These are phyloP conservation scores for Phlyctochytrium planicorne DNA, from an alignment of 192 early-diverging fungal genomes.

Conservation along the genomic window DNA sequence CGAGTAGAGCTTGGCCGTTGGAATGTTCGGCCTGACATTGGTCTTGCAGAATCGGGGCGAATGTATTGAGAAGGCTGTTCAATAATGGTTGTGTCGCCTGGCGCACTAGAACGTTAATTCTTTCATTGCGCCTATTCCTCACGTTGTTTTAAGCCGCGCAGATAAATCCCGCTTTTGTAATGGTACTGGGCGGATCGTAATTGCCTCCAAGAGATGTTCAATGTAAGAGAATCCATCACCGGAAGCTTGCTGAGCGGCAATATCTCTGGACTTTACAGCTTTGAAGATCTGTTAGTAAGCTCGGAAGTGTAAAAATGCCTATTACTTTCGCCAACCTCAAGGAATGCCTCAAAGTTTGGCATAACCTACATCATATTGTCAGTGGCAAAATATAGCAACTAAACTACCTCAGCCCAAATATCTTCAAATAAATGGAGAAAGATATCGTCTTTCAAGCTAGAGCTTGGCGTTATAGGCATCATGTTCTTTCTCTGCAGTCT, in stretches of 20 bases:
- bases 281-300: too few species aligned
- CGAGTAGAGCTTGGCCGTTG: background rate
- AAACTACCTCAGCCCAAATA: background rate
- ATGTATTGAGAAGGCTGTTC: too few species aligned
- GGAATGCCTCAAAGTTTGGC: background rate
- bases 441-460: background rate
- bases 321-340: too few species aligned
- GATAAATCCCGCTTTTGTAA: background rate
- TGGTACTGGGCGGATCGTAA: background rate
- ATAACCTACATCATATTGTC: background rate
- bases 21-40: too few species aligned
- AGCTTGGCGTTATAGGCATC: background rate
- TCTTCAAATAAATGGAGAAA: background rate
- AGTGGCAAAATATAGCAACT: background rate
- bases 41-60: too few species aligned
- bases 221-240: too few species aligned
- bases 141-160: background rate
- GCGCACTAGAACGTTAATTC: background rate
- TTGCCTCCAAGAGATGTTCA: background rate
- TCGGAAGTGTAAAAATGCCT: too few species aligned
- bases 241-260: too few species aligned
- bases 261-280: too few species aligned
- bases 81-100: background rate
- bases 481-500: background rate
- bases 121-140: background rate